Base-by-base conservation (phyloP, 83 land plant species). In the Larix sibirica region DNA sequence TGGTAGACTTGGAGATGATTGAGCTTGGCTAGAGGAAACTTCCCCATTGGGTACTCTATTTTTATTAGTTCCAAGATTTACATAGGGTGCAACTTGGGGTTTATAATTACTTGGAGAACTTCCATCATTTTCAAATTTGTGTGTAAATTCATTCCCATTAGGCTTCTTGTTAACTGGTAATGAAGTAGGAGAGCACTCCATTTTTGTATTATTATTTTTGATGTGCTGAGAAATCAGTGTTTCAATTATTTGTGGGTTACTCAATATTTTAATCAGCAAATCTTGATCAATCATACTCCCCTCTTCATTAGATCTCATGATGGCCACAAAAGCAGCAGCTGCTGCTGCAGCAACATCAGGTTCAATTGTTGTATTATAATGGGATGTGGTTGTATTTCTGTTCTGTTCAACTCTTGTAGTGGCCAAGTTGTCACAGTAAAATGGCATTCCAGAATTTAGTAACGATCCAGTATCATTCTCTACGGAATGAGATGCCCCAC, bases 261-360 rank as follows among this genome's bases (percentile, higher is more conserved):
- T 90, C 12, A 97, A 90, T 59, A 97, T 85, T 78, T 94, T 89
- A 33, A 95, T 86, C 62, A 97, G 93, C 76, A 95, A 85, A 13
- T 94, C 91, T 42, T 62, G 93, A 79, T 97, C 98, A 63, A 95
- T 94, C 84, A 86, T 64, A 63, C 86, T 92, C 4, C 94, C 90
- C 17, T 85, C 73, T 62, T 94, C 95, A 79, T 83, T 93, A 68
- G 83, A 84, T 74, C 81, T 88, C 76, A 93, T 70, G 0, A 92
- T 70, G 1, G 90, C 94, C 28, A 84, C 84, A n/a, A 84, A 84
- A 6, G 94, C 95, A 77, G 95, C 92, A 38, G 92, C 84, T 4
- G 96, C 96, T 44, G 95, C 96, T 20, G 92, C 92, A 62, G 85
- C 88, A 4, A 96, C 85, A 80, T 91, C 92, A 38, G 94, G 92